phyloP scores from a whole-genome alignment of 2,329 filamentous ascomycete species.

The Cordyceps farinosa region DNA sequence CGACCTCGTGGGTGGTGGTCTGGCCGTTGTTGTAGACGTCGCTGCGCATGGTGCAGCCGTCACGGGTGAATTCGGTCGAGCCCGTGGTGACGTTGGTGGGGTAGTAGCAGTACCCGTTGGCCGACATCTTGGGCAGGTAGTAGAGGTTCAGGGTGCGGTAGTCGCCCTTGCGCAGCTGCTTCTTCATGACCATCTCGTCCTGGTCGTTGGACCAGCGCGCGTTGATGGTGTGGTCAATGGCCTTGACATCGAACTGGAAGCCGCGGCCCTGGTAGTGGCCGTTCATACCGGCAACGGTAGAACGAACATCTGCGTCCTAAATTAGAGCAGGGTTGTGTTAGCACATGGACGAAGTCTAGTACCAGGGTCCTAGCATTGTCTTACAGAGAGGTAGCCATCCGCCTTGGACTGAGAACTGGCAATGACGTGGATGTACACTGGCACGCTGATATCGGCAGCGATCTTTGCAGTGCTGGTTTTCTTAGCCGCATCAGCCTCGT shows the following conservation, averaged over 20 bases:
- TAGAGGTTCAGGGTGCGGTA: constrained; percentile 40
- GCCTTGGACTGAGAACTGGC: not conserved
- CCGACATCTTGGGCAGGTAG: constrained; percentile 20
- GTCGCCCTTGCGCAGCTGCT: constrained; percentile 41
- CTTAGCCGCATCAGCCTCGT: not conserved
- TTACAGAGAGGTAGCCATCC: constrained; percentile 15
- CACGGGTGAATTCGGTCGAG: constrained; percentile 29
- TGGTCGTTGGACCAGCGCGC: constrained; percentile 41
- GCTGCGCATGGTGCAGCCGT: constrained; percentile 39
- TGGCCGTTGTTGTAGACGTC: constrained; percentile 31
- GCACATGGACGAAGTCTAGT: not conserved
- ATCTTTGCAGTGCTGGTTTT: not conserved
- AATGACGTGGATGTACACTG: constrained; percentile 12
- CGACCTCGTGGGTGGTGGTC: constrained; percentile 34
- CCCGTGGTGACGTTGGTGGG: constrained; percentile 28
- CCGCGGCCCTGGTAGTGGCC: not conserved
- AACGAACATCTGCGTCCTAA: not conserved
- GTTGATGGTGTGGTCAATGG: constrained; percentile 46
- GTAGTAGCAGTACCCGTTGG: constrained; percentile 44
- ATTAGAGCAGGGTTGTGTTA: not conserved
- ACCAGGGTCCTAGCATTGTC: not conserved
- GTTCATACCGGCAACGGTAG: not conserved
- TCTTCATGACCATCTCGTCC: constrained; percentile 43
- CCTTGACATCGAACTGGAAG: constrained; percentile 39
- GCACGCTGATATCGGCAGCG: not conserved